Conservation (phyloP, 2,329 filamentous ascomycete species). For the Cercospora sp. region DNA sequence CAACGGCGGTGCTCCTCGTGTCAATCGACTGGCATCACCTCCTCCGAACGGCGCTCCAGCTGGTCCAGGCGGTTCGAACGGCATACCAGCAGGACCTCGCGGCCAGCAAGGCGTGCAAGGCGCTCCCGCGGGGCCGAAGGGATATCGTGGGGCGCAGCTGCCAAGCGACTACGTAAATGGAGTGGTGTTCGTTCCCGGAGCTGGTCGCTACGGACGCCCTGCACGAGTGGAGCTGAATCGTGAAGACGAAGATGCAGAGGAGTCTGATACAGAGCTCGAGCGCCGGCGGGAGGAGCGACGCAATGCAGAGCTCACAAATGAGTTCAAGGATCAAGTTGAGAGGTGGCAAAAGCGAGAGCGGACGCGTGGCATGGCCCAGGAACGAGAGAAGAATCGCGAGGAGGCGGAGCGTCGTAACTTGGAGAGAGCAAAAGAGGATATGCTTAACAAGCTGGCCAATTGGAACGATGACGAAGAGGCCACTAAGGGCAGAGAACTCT, state of each 20-base stretch:
- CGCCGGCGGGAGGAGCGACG: constrained; percentile 69
- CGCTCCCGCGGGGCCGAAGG: constrained; percentile 72
- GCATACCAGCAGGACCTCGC: constrained; percentile 73
- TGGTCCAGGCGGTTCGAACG: constrained; percentile 66
- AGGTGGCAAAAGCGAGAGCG: constrained; percentile 90
- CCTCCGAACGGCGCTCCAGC: constrained; percentile 44
- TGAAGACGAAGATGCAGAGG: constrained; percentile 85
- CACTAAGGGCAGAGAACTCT: constrained; percentile 77
- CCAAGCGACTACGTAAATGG: constrained; percentile 74
- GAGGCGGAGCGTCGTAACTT: constrained; percentile 69
- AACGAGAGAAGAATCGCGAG: constrained; percentile 80
- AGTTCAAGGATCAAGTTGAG: constrained; percentile 80
- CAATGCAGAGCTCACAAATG: constrained; percentile 73
- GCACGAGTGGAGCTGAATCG: constrained; percentile 54
- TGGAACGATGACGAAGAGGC: constrained; percentile 91
- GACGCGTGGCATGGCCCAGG: constrained; percentile 77
- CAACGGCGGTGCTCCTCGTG: constrained; percentile 60
- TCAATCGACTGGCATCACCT: constrained; percentile 71
- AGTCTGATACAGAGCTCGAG: constrained; percentile 83
- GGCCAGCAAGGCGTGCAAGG: constrained; percentile 64
- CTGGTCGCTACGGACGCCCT: constrained; percentile 53
- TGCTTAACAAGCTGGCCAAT: constrained; percentile 70
- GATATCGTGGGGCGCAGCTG: constrained; percentile 59
- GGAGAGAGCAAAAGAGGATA: constrained; percentile 64
- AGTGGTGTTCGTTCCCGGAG: constrained; percentile 75